Evolutionary conservation across 1,284 basidiomycete species (phyloP), one percentile per base, ranked within the genome.

Genomic region (Papiliotrema nemorosa): DNA sequence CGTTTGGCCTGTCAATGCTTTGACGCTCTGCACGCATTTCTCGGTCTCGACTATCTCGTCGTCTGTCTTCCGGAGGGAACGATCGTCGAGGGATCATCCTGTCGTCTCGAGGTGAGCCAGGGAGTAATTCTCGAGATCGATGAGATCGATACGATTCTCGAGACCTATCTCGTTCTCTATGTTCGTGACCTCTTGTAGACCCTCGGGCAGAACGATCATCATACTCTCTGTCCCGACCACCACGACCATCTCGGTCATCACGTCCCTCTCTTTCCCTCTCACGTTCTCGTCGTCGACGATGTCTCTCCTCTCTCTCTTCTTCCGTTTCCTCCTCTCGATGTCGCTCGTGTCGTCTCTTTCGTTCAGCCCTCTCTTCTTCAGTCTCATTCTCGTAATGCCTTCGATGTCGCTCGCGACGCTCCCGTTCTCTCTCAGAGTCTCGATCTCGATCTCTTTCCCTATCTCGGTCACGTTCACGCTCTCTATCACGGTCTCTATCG

Each of bases 11-110:
- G 37, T 54, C 63, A 39, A 54, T 49, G 60, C 65, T 67, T 14
- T 67, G 55, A 18, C 63, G 54, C 50, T 72, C 72, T 27, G 67
- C 66, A 24, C 51, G 57, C 72, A 72, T 72, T 48, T 70, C 67
- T 44, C 69, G 55, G 49, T 70, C 68, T 16, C 70, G 53, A 52
- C 52, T 64, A 49, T 61, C 73, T 31, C 70, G 50, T 55, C 67
- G 67, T 18, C 61, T 63, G 49, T 71, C 63, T 47, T 73, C 71
- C n/a, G 64, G 50, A 9, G 61, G 59, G 59, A 68, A 59, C 35
- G 66, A 63, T 9, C 59, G 56, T 20, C 60, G 42, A n/a, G n/a
- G n/a, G 29, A 31, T 31, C 29, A 31, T 31, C 14, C 29, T 7
- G 29, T 31, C 29, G 29, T 31, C 29, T 31, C 29, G 29, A 14